Conservation (phyloP, 768 basidiomycete genomes). For the Cantharellus cinnabarinus region DNA sequence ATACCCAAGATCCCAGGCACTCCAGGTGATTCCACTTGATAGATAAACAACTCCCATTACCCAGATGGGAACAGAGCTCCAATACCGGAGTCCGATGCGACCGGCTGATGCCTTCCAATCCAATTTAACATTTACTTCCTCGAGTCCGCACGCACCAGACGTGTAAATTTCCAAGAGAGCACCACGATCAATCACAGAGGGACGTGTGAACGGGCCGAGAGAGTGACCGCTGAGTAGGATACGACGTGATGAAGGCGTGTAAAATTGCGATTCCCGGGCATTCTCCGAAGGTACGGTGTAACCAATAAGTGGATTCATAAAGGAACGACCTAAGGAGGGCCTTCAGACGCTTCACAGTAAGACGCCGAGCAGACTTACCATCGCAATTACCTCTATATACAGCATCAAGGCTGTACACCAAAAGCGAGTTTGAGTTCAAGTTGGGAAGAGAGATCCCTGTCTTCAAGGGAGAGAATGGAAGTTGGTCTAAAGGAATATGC, state of each 20-base stretch:
- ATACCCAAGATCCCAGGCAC: constrained; percentile 12
- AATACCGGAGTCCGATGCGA: constrained; percentile 51
- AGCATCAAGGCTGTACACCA: neutral
- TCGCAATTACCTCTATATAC: neutral
- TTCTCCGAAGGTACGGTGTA: neutral
- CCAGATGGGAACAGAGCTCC: constrained; percentile 53
- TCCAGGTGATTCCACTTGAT: constrained; percentile 34
- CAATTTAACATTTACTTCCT: constrained; percentile 30
- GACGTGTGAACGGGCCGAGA: constrained; percentile 13
- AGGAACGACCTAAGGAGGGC: too few species aligned
- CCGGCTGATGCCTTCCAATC: constrained; percentile 58
- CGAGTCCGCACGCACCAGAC: constrained; percentile 31
- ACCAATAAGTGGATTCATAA: neutral
- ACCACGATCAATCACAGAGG: constrained; percentile 13
- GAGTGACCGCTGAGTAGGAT: constrained; percentile 11
- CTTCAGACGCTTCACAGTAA: too few species aligned
- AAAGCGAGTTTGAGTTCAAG: neutral
- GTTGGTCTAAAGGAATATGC: neutral
- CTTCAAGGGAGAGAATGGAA: neutral
- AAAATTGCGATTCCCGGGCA: constrained; percentile 5
- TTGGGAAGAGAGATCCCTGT: neutral
- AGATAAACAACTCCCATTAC: constrained; percentile 46
- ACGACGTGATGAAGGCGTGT: constrained; percentile 21
- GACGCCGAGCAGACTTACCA: neutral
- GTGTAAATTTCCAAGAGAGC: constrained; percentile 40